Percentiles rank a stretch among this genome's conserved stretches.
phyloP scores from a whole-genome alignment of 2,329 filamentous ascomycete species.

The Alternaria brassicae region DNA sequence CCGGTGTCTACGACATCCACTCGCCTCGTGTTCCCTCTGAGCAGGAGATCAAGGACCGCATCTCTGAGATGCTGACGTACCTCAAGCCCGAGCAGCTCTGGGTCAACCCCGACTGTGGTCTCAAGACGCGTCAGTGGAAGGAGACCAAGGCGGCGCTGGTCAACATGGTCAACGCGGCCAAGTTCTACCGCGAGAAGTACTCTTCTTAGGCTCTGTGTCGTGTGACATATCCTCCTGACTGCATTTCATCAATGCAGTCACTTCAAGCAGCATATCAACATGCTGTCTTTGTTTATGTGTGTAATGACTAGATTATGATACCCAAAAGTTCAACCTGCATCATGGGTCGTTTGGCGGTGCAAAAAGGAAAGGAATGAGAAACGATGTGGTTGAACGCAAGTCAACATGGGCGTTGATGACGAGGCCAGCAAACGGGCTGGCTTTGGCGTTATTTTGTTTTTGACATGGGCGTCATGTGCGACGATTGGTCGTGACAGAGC shows the following conservation, averaged over 20 bases:
- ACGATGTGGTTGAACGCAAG: slow-evolving; percentile 41
- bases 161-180: slow-evolving; percentile 99
- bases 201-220: slow-evolving; percentile 59
- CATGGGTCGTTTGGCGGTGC: slow-evolving; percentile 44
- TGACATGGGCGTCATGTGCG: not conserved
- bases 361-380: slow-evolving; percentile 27
- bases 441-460: slow-evolving; percentile 18
- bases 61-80: slow-evolving; percentile 95
- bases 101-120: slow-evolving; percentile 99
- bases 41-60: slow-evolving; percentile 97
- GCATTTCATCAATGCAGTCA: slow-evolving; percentile 45
- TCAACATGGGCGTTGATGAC: slow-evolving; percentile 51
- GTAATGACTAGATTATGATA: slow-evolving; percentile 51
- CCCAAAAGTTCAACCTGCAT: slow-evolving; percentile 55
- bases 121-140: slow-evolving; percentile 98
- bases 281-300: slow-evolving; percentile 51
- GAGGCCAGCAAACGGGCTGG: slow-evolving; percentile 17
- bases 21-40: slow-evolving; percentile 95
- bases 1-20: slow-evolving; percentile 99
- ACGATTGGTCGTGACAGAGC: slow-evolving; percentile 1
- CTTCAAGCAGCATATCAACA: slow-evolving; percentile 49
- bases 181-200: slow-evolving; percentile 93
- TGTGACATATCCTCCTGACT: slow-evolving; percentile 29
- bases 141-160: slow-evolving; percentile 95
- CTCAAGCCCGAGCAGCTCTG: slow-evolving; percentile 98